A percentile compares a stretch with the other conserved stretches of the same genome.
phyloP scores from a whole-genome alignment of 768 basidiomycete species.

The Tricholoma matsutake region DNA sequence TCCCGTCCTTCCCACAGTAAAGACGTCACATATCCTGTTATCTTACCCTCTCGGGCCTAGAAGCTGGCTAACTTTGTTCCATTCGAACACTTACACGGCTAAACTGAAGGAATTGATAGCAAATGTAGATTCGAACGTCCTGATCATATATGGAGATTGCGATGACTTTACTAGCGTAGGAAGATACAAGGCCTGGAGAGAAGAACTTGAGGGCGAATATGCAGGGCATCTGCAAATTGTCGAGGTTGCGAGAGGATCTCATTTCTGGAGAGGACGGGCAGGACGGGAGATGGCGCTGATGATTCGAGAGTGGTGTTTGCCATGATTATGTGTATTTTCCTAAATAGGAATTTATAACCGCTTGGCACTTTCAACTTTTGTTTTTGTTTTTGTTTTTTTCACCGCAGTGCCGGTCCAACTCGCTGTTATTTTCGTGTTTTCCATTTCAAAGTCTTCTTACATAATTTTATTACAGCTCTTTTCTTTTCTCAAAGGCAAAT shows the following conservation, averaged over 20 bases:
- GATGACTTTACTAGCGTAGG: slow-evolving; percentile 67
- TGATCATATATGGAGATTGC: slow-evolving; percentile 62
- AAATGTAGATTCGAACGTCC: slow-evolving; percentile 45
- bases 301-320: slow-evolving; percentile 36
- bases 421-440: slow-evolving; percentile 9
- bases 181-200: slow-evolving; percentile 56
- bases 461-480: not conserved
- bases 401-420: slow-evolving; percentile 12
- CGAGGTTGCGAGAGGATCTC: slow-evolving; percentile 48
- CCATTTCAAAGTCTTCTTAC: slow-evolving; percentile 7
- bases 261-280: slow-evolving; percentile 60
- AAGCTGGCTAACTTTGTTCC: slow-evolving; percentile 67
- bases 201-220: slow-evolving; percentile 30
- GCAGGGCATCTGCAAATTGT: slow-evolving; percentile 27
- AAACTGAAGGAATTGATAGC: slow-evolving; percentile 49
- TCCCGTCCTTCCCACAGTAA: slow-evolving; percentile 48
- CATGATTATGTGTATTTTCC: slow-evolving; percentile 21
- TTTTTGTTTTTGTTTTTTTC: slow-evolving; percentile 7
- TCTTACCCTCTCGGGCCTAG: slow-evolving; percentile 77
- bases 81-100: slow-evolving; percentile 48
- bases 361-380: slow-evolving; percentile 6
- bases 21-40: slow-evolving; percentile 63
- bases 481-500: slow-evolving; percentile 24
- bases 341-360: slow-evolving; percentile 9
- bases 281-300: slow-evolving; percentile 24